A percentile compares a stretch with the other conserved stretches of the same genome.
These are phyloP conservation scores for Kitagawia praeruptora DNA, from an alignment of 129 eudicot species.

Conservation along the genomic window DNA sequence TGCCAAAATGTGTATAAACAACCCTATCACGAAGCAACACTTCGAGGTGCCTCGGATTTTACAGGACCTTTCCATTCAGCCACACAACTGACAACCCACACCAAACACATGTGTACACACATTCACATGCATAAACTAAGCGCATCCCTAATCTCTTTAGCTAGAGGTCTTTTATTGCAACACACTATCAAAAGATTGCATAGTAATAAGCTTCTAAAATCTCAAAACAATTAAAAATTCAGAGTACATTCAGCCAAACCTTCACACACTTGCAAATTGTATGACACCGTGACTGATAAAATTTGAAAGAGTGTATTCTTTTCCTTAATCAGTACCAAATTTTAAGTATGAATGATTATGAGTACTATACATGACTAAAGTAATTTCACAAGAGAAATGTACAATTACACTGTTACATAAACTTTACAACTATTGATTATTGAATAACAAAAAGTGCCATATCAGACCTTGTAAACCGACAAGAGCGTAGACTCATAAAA, in stretches of 20 bases:
- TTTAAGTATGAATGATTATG: not conserved
- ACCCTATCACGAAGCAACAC: not conserved
- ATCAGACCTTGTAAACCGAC: slow-evolving; percentile 71
- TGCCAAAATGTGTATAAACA: not conserved
- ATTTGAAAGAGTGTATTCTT: not conserved
- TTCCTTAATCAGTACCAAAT: not conserved
- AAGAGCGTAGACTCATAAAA: slow-evolving; percentile 75
- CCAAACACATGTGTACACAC: no score
- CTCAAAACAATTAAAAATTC: not conserved
- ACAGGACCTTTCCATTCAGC: not conserved
- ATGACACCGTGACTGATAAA: not conserved
- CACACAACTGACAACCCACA: no score
- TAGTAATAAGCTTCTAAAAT: not conserved
- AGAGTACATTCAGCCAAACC: not conserved
- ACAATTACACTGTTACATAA: not conserved
- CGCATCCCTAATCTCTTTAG: not conserved
- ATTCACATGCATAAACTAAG: no score
- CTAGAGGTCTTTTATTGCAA: not conserved
- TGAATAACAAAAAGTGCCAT: not conserved
- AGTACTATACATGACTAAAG: not conserved
- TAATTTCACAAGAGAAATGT: not conserved
- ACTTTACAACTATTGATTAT: not conserved
- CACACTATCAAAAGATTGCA: not conserved
- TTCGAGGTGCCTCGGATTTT: not conserved
- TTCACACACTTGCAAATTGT: not conserved